Evolutionary conservation across 331 rosid species (phyloP), one percentile per base, ranked within the genome.

Genomic region (Quercus lobata): DNA sequence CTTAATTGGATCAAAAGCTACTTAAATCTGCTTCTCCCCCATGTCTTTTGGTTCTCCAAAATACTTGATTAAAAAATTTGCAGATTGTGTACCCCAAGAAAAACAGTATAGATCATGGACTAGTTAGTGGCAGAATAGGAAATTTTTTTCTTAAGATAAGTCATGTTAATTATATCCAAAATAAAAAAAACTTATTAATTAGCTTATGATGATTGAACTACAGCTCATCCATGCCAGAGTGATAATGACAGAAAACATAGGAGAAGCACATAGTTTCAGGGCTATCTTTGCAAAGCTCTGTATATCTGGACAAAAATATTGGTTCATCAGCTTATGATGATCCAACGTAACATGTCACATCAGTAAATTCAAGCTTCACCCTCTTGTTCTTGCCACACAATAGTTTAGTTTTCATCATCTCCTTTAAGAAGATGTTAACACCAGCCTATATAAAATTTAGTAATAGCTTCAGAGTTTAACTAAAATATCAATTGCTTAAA

Each of bases 221-320:
- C 1, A 7, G 72, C 75, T 92, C 97, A 29, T 94, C 87, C 65
- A 24, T 74, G 10, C 97, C 97, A 2, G 87, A 78, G 89, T 92
- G 91, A 76, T 83, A 86, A 83, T 92, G 97, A 58, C 91, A 92
- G 82, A 94, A 94, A 69, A 86, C 97, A 71, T 91, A 86, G 7
- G 98, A 92, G 82, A 92, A 91, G 82, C 88, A 97, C 79, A 77
- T 82, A 16, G 76, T 72, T 78, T 90, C 97, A 72, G 89, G 86
- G 15, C 91, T 94, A 65, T 75, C 84, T 15, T 69, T 65, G 88
- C 97, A 94, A 1, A 94, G 86, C 27, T 88, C 86, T 15, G 85
- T 79, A 66, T 87, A 94, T 88, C 96, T 90, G 89, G 71, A 32
- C 53, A 72, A 78, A 79, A 71, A 22, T 24, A 79, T 49, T 21